A percentile compares a stretch with the other conserved stretches of the same genome.
These are phyloP conservation scores for Pseudocercospora macadamiae DNA, from an alignment of 2,329 filamentous ascomycete species.

Conservation along the genomic window DNA sequence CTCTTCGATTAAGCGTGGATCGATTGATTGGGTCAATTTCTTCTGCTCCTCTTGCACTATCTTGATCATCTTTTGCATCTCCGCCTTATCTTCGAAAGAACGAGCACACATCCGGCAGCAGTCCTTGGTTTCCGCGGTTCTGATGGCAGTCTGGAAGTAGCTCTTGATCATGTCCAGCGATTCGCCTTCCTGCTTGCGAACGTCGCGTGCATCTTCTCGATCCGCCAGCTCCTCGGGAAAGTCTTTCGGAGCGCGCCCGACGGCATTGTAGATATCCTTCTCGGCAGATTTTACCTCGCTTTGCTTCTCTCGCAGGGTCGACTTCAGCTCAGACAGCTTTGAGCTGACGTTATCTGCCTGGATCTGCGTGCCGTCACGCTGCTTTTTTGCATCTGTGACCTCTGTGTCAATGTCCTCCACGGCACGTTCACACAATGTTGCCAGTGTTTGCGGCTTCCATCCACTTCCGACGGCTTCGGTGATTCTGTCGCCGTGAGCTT, in stretches of 20 bases:
- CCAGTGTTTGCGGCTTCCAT: conserved; percentile 73
- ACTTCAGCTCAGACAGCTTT: conserved; percentile 66
- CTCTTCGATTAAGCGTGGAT: conserved; percentile 50
- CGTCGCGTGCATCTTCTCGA: conserved; percentile 46
- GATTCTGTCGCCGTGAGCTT: conserved; percentile 73
- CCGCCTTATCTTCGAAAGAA: conserved; percentile 62
- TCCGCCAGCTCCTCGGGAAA: conserved; percentile 57
- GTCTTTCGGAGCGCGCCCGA: conserved; percentile 55
- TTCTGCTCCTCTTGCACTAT: conserved; percentile 59
- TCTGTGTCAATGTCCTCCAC: conserved; percentile 61
- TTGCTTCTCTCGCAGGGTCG: conserved; percentile 66
- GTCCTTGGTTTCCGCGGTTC: conserved; percentile 65
- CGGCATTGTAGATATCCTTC: conserved; percentile 55
- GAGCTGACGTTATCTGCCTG: conserved; percentile 73
- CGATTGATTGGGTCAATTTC: conserved; percentile 21
- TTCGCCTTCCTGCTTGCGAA: conserved; percentile 62
- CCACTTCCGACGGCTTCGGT: conserved; percentile 62
- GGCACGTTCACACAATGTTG: conserved; percentile 68
- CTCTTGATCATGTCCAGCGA: conserved; percentile 25
- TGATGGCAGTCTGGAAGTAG: conserved; percentile 33
- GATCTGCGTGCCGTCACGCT: conserved; percentile 73
- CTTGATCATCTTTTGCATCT: conserved; percentile 65
- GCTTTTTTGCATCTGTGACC: conserved; percentile 67
- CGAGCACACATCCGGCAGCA: conserved; percentile 77
- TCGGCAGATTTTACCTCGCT: conserved; percentile 58